A percentile compares a stretch with the other conserved stretches of the same genome.
phyloP scores from a whole-genome alignment of 202 grass and related monocot species.

The Carex arenaria region DNA sequence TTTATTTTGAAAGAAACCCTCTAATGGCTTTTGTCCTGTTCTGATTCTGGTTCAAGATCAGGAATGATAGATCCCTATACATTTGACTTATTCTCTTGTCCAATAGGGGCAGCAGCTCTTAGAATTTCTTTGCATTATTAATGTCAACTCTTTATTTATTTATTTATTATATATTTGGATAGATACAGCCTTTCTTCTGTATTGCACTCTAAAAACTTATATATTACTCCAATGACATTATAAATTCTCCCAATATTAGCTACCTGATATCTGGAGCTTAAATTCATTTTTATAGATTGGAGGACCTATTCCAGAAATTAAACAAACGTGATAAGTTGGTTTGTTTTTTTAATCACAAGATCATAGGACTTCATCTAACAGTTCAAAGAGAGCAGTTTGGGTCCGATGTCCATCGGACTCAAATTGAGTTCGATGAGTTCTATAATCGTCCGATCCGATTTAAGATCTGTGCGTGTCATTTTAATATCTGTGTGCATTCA shows the following conservation, averaged over 20 bases:
- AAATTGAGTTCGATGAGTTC: too few relatives aligned
- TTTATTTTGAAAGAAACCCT: neutral
- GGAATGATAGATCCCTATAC: neutral
- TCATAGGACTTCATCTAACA: neutral
- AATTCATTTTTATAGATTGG: neutral
- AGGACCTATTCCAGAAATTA: neutral
- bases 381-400: too few relatives aligned
- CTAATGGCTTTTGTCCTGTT: neutral
- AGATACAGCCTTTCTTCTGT: neutral
- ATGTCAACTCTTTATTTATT: neutral
- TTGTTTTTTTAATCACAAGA: neutral
- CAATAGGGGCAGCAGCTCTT: neutral
- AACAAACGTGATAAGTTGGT: neutral
- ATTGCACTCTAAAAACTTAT: neutral
- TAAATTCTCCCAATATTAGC: neutral
- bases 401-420: too few relatives aligned
- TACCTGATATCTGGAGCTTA: neutral
- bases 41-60: neutral
- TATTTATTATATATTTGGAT: neutral
- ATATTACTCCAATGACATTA: neutral
- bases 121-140: neutral
- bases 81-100: neutral
- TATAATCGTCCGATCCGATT: too few relatives aligned
- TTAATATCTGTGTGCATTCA: too few relatives aligned
- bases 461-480: too few relatives aligned